Conservation (phyloP, 2,329 filamentous ascomycete species). For the Microsporum audouinii region DNA sequence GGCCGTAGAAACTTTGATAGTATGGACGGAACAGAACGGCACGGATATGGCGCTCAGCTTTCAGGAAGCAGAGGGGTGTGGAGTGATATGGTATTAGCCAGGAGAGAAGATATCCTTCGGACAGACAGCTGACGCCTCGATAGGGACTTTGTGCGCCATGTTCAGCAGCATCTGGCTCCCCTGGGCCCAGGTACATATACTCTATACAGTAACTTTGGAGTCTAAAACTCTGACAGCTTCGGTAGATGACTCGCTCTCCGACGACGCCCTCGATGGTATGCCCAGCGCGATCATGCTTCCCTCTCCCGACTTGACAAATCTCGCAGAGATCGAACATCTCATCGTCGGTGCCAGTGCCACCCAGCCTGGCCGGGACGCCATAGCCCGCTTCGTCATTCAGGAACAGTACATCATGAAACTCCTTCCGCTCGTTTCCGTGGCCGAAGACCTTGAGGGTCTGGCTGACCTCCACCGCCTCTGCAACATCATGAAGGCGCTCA, state of each 20-base stretch:
- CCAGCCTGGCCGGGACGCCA: conserved; percentile 65
- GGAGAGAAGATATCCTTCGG: background rate
- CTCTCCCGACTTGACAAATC: conserved; percentile 64
- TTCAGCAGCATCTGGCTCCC: conserved; percentile 61
- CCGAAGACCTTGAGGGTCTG: conserved; percentile 82
- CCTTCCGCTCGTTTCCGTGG: conserved; percentile 72
- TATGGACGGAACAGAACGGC: conserved; percentile 88
- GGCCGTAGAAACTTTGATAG: conserved; percentile 75
- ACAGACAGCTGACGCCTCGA: conserved; percentile 17
- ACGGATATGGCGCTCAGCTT: conserved; percentile 98
- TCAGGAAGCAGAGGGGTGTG: conserved; percentile 90
- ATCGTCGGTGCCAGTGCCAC: conserved; percentile 71
- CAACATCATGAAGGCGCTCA: conserved; percentile 95
- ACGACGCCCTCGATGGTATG: conserved; percentile 68
- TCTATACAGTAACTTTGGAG: background rate
- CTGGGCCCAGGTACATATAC: conserved; percentile 47
- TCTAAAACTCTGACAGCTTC: conserved; percentile 6
- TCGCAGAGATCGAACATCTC: conserved; percentile 70
- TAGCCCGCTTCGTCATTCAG: conserved; percentile 74
- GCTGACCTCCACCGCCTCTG: conserved; percentile 80
- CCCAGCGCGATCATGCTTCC: conserved; percentile 62
- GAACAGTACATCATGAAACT: conserved; percentile 83
- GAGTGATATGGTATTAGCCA: conserved; percentile 64
- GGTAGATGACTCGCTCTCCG: conserved; percentile 73
- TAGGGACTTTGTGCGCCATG: conserved; percentile 82